These are phyloP conservation scores for Wallacemonas sp. DNA, from an alignment of 208 protist species.

Conservation along the genomic window DNA sequence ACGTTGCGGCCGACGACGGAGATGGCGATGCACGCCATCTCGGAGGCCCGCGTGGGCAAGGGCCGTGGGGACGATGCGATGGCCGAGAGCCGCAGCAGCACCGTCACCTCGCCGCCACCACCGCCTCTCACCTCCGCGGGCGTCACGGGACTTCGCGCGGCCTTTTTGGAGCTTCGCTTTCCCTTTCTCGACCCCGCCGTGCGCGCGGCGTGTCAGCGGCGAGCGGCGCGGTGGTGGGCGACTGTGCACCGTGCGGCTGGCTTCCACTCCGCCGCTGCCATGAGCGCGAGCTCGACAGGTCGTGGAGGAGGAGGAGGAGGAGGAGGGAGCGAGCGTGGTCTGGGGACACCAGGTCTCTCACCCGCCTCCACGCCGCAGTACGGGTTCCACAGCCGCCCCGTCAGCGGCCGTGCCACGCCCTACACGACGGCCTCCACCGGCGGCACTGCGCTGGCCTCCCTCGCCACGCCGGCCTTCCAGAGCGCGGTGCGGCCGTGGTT, in stretches of 20 bases:
- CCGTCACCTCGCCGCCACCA: neutral
- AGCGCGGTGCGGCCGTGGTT: conserved; percentile 61
- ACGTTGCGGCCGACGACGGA: conserved; percentile 24
- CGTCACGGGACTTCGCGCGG: neutral
- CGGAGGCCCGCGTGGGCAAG: neutral
- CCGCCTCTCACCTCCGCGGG: neutral
- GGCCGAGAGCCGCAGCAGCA: neutral
- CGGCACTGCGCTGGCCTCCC: conserved; percentile 16
- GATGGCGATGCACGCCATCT: neutral
- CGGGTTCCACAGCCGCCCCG: neutral
- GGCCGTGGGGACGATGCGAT: neutral
- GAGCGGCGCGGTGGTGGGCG: conserved; percentile 10
- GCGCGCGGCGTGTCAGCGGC: conserved; percentile 17
- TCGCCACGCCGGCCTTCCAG: conserved; percentile 21
- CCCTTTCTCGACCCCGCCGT: conserved; percentile 61
- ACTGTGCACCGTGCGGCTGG: conserved; percentile 1
- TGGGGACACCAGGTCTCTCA: neutral
- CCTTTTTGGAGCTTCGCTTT: conserved; percentile 42
- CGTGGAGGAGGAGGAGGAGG: too few relatives aligned
- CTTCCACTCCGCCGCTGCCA: neutral
- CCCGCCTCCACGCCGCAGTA: conserved; percentile 9
- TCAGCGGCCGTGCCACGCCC: neutral
- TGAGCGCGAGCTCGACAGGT: too few relatives aligned
- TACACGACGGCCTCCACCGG: conserved; percentile 8
- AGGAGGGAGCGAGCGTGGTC: neutral